Base-by-base conservation (phyloP, 495 filamentous ascomycete genomes). In the Aspergillus homomorphus region DNA sequence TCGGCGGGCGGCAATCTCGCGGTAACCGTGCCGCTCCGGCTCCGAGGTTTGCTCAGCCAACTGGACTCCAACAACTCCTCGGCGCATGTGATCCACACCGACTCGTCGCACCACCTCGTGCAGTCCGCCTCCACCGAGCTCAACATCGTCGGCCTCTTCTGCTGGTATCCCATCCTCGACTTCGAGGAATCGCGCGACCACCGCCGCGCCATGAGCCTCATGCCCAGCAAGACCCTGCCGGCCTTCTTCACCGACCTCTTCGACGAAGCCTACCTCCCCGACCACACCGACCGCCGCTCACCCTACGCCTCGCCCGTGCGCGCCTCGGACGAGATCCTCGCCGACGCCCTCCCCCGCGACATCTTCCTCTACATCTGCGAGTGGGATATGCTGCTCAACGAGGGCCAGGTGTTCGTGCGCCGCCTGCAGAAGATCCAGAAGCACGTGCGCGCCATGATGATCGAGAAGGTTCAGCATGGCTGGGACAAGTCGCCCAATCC, bases 401-500 rank as follows among this genome's bases (percentile, higher is more conserved):
- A 97, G 69, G 91, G 87, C 2, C 79, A 89, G 63, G 67, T 73
- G 16, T 86, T 96, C 52, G 80, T 86, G 8, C 76, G 81, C 24
- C 77, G 90, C 4, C 66, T 97, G 48, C 68, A 80, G 51, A 79
- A 77, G 0, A 73, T 90, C 19, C 80, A 80, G 18, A 94, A 92
- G 72, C 80, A 77, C 5, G 86, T 93, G 0, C 73, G 75, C 24
- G 86, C 87, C 60, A 84, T 82, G 63, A 84, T 90, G 75, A 82
- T 96, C 22, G 79, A 82, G n/a, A 87, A 80, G 19, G 89, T 85
- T 26, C 75, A 77, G 23, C 92, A 97, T 71, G 92, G 79, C 0
- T 97, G 90, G 88, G 92, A 97, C 64, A 96, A 96, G 73, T 83
- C 81, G 22, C 85, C 92, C 44, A 90, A 91, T 69, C 90, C 89